Base-by-base conservation (phyloP, 345 rosid genomes). In the Capsella bursapastoris region DNA sequence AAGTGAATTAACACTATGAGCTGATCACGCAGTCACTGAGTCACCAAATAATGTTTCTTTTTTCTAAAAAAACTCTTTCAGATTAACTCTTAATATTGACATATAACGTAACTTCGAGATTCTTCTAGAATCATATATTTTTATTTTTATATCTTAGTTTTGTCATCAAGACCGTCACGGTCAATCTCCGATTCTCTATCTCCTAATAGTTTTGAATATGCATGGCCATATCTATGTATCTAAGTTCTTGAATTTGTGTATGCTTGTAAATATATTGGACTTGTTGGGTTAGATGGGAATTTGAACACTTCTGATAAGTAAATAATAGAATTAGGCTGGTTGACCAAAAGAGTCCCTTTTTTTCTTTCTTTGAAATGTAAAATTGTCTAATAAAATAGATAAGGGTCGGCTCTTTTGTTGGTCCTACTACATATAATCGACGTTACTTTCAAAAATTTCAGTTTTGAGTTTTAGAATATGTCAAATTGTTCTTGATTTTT, bases 391-490 rank as follows among this genome's bases (percentile, higher is more conserved):
- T 64, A 41, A 31, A 52, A 32, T 57, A 57, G 66, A 74, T 57
- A 66, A 66, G 78, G 27, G 61, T 58, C 73, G 73, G 72, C 73
- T 49, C 37, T 57, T 57, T 73, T 15, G 37, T 28, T 34, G 78
- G 78, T 74, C 66, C 67, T 57, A 16, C 14, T 13, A 28, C n/a
- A n/a, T n/a, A n/a, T n/a, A n/a, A n/a, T n/a, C n/a, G n/a, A 48
- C 57, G 58, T 48, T 48, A 28, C 35, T 45, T 65, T 73, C 57
- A n/a, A n/a, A n/a, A 32, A 29, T 43, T 72, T 72, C 34, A 50
- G 3, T 59, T 13, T 58, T 8, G 27, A 7, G 27, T 35, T 48
- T n/a, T 22, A 22, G 0, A 50, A 51, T 48, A 47, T 28, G 28
- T 71, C 49, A 50, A 37, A 35, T 34, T 18, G 18, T 18, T 18